Conservation (phyloP, 768 basidiomycete genomes). For the Coprinopsis strossmayeri region DNA sequence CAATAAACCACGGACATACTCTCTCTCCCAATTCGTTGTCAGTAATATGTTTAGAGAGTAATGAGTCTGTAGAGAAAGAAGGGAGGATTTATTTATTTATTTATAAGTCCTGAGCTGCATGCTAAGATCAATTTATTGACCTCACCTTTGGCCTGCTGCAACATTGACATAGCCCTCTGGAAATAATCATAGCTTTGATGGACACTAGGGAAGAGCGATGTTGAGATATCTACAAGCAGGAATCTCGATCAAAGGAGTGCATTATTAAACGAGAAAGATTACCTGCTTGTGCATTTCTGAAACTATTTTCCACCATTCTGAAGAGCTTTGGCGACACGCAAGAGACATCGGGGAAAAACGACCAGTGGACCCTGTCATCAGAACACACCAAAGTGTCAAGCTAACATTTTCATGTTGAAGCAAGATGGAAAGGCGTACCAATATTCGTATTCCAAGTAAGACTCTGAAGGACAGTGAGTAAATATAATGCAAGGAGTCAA, state of each 20-base stretch:
- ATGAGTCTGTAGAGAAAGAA: neutral
- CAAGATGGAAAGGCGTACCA: constrained; percentile 20
- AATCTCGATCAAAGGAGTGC: neutral
- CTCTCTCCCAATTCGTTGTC: neutral
- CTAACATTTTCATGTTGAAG: neutral
- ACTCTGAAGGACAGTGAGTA: constrained; percentile 18
- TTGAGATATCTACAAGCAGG: neutral
- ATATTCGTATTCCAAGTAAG: constrained; percentile 32
- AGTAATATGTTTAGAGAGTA: neutral
- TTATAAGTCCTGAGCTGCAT: neutral
- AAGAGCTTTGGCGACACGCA: neutral
- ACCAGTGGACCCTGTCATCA: constrained; percentile 28
- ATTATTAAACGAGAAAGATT: neutral
- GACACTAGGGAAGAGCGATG: neutral
- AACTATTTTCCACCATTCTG: neutral
- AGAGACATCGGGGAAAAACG: constrained; percentile 22
- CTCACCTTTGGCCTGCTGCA: neutral
- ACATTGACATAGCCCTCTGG: neutral
- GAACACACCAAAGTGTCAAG: neutral
- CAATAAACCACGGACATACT: constrained; percentile 1
- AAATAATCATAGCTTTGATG: neutral
- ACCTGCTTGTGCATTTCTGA: neutral
- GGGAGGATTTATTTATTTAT: neutral
- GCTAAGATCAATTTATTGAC: neutral
- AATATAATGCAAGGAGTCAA: neutral